Conservation (phyloP, 768 basidiomycete species). For the Naganishia friedmannii region DNA sequence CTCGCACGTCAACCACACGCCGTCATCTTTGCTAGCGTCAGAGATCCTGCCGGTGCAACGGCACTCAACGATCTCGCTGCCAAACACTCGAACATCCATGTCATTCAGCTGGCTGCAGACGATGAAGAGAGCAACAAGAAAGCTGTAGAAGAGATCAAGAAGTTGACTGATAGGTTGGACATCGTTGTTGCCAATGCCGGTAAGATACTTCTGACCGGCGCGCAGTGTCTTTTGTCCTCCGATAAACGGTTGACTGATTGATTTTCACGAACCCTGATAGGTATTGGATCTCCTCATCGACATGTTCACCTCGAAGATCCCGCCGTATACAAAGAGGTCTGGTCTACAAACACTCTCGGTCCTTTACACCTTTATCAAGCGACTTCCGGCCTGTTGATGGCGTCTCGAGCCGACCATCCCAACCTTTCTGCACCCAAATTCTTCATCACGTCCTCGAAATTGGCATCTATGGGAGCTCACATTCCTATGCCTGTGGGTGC, state of each 20-base stretch:
- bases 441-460: too few species aligned
- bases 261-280: not conserved
- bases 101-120: slow-evolving; percentile 33
- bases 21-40: slow-evolving; percentile 34
- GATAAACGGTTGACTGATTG: not conserved
- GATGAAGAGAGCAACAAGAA: slow-evolving; percentile 35
- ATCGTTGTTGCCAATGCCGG: slow-evolving; percentile 42
- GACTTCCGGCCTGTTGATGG: slow-evolving; percentile 21
- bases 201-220: slow-evolving; percentile 3
- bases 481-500: too few species aligned
- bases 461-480: too few species aligned
- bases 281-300: not conserved
- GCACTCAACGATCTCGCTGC: slow-evolving; percentile 22
- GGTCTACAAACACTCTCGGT: slow-evolving; percentile 30
- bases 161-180: slow-evolving; percentile 38
- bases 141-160: slow-evolving; percentile 36
- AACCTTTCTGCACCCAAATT: slow-evolving; percentile 8
- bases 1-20: slow-evolving; percentile 11
- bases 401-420: not conserved
- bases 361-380: slow-evolving; percentile 30
- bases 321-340: not conserved
- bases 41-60: slow-evolving; percentile 19
- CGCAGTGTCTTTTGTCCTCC: not conserved
- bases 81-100: slow-evolving; percentile 18
- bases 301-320: not conserved